Conservation (phyloP, 1,284 basidiomycete species). For the Mrakiaceae sp. region DNA sequence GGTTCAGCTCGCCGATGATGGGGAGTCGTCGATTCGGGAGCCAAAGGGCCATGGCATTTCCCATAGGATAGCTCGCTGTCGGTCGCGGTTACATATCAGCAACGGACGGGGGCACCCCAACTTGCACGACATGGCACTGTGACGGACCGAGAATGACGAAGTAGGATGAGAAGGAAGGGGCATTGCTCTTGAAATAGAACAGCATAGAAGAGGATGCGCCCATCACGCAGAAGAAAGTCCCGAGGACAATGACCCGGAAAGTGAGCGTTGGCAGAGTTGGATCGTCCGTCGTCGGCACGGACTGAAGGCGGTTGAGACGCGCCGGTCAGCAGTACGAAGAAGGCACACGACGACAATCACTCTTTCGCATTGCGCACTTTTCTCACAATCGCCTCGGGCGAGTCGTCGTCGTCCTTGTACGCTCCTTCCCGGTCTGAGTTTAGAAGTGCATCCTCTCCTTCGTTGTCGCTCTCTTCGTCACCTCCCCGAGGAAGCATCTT, state of each 20-base stretch:
- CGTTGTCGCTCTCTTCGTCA: not conserved
- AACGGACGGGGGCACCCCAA: not conserved
- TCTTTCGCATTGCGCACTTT: constrained; percentile 22
- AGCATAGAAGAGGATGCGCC: constrained; percentile 40
- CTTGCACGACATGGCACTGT: not conserved
- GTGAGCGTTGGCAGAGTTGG: constrained; percentile 42
- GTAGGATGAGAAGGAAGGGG: constrained; percentile 42
- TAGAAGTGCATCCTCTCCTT: constrained; percentile 9
- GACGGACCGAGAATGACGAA: constrained; percentile 41
- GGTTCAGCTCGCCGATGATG: constrained; percentile 33
- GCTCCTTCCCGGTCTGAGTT: not conserved
- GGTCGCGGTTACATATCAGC: not conserved
- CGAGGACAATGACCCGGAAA: constrained; percentile 41
- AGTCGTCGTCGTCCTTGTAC: constrained; percentile 20
- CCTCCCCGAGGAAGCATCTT: not conserved
- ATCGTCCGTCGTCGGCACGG: constrained; percentile 44
- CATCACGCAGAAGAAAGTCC: constrained; percentile 41
- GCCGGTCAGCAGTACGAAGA: constrained; percentile 3
- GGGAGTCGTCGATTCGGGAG: constrained; percentile 24
- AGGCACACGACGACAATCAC: not conserved
- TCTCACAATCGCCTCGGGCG: constrained; percentile 20
- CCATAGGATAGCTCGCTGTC: constrained; percentile 36
- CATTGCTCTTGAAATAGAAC: constrained; percentile 24
- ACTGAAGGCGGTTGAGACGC: constrained; percentile 19
- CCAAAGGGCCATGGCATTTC: constrained; percentile 32